Base-by-base conservation (phyloP, 495 filamentous ascomycete genomes). In the Penicillium psychrofluorescens region DNA sequence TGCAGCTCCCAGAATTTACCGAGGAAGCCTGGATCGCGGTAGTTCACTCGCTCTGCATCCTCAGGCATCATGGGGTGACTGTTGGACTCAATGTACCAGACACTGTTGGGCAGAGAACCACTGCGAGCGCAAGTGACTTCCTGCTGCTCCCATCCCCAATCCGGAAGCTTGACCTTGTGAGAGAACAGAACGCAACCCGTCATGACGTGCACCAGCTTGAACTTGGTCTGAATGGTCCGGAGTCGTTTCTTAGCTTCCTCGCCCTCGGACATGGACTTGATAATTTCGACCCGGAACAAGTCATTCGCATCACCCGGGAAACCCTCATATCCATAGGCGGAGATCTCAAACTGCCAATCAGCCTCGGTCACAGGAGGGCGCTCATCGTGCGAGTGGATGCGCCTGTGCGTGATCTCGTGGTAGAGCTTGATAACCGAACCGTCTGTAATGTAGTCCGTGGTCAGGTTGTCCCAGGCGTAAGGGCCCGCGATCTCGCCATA, bases 1-100 rank as follows among this genome's bases (percentile, higher is more conserved):
- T 98, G 90, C n/a, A 98, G 73, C 68, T 98, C 92, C 87, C 88
- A 95, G 71, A 98, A 98, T 60, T 97, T 98, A 43, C 90, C 94
- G 43, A 97, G 78, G 75, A 98, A 97, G 11, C 92, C 92, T 13
- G 92, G 92, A 53, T 95, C 84, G 45, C 78, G 76, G 61, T 98
- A 98, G 62, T 96, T 98, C 55, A 95, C 91, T 64, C 84, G 94
- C 62, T 97, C 92, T 15, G 87, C 81, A 50, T 83, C 72, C 31
- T 68, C 71, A 27, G 78, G 77, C 37, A 96, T 75, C 47, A 75
- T 73, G 15, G 88, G 85, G 59, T 97, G 91, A 42, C 76, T 74
- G 59, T 98, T 97, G 36, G 75, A 77, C 66, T 98, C 92, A 44
- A 98, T 75, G 54, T 95, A 96, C 92, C 92, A 98, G 40, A 98